Base-by-base conservation (phyloP, 371 early-diverging fungal genomes). In the Nematocida major region DNA sequence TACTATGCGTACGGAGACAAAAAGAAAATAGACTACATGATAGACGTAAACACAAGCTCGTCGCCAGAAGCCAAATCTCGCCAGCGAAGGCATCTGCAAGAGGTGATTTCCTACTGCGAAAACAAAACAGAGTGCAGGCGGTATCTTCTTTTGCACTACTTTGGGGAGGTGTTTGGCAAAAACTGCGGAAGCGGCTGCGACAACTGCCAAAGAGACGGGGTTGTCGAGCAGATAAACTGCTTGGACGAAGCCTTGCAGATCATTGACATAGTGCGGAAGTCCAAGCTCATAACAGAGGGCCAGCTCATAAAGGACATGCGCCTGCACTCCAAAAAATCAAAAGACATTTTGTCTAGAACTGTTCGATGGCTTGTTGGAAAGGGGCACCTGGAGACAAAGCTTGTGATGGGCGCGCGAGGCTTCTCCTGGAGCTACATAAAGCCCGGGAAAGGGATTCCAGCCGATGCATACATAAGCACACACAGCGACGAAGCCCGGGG, bases 91-190 rank as follows among this genome's bases (percentile, higher is more conserved):
- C 95, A 94, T 79, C 85, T 99, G 22, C 85, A 90, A 28, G 87
- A 89, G 73, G 92, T 99, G 84, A 86, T 96, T 28, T 87, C 88
- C 54, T 96, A 89, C 80, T 96, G 97, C 81, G 94, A 96, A 79
- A 95, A 98, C 82, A 86, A 85, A 50, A 84, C 87, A 9, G 94
- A 95, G 59, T 99, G 99, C 79, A 88, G 99, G 45, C 87, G 97
- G 36, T 87, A 89, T 67, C 90, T 91, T 62, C 88, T 98, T 20
- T 85, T 98, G 63, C 87, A 86, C 79, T 94, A 97, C 83, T 99
- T 99, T 89, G 93, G 91, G 13, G 97, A 99, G 81, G 69, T 79
- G 0, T 94, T 96, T 54, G 79, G 84, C 0, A 34, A 49, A 0
- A 51, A 82, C 1, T 97, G 97, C 84, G 83, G 86, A 36, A 82